Percentiles rank a stretch among this genome's conserved stretches.
These are phyloP conservation scores for Globisporangium spiculum DNA, from an alignment of 352 stramenopile genomes.

Conservation along the genomic window DNA sequence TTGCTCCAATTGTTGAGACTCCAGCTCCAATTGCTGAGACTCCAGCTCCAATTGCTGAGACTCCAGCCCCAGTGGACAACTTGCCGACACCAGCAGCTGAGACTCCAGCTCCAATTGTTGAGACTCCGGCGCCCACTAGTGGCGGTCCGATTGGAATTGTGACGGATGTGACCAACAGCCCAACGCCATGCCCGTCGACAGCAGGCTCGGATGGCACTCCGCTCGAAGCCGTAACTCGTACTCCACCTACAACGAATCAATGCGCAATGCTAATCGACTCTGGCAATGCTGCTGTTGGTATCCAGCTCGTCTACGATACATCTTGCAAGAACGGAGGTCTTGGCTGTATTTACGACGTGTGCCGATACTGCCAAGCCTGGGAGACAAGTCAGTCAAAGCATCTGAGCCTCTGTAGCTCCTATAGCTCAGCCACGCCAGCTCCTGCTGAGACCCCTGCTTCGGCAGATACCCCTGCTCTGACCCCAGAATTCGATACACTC, in stretches of 20 bases:
- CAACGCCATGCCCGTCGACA: not conserved
- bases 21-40: not conserved
- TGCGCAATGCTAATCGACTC: not conserved
- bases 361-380: slow-evolving; percentile 34
- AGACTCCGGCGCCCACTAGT: not conserved
- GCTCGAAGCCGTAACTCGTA: not conserved
- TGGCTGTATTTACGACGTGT: slow-evolving; percentile 18
- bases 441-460: no score
- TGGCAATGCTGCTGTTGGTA: slow-evolving; percentile 10
- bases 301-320: slow-evolving; percentile 14
- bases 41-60: not conserved
- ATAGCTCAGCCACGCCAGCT: no score
- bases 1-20: not conserved
- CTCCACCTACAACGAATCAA: not conserved
- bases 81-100: no score
- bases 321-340: slow-evolving; percentile 3
- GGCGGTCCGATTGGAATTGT: not conserved
- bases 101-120: not conserved
- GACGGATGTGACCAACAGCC: not conserved
- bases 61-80: no score
- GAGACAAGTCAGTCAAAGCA: slow-evolving; percentile 25
- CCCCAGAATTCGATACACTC: no score
- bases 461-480: no score
- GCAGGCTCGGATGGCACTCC: not conserved
- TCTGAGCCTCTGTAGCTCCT: no score